Conservation (phyloP, 202 grass and related monocot species). For the Zoysia matrella region DNA sequence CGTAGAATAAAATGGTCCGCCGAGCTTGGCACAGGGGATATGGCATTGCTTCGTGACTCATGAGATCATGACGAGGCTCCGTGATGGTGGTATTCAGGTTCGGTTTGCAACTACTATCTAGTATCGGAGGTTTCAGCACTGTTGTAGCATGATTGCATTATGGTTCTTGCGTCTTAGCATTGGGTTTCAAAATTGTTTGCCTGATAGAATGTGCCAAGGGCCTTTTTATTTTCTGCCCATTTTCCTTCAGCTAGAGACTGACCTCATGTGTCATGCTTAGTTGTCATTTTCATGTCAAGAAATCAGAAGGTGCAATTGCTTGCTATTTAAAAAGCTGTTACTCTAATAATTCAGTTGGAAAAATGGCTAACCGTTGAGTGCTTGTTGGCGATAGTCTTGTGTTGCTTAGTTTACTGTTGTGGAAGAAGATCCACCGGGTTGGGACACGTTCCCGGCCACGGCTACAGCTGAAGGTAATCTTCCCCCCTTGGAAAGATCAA, state of each 20-base stretch:
- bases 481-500: too few species aligned
- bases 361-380: slow-evolving; percentile 24
- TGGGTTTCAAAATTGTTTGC: not conserved
- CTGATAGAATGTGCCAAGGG: not conserved
- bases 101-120: not conserved
- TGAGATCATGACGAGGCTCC: not conserved
- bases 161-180: not conserved
- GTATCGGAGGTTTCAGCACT: not conserved
- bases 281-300: not conserved
- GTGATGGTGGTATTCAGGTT: not conserved
- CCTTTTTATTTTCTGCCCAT: not conserved
- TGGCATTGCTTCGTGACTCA: not conserved
- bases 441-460: too few species aligned
- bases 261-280: not conserved
- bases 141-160: not conserved
- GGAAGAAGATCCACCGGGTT: too few species aligned
- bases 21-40: not conserved
- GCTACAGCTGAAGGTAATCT: too few species aligned
- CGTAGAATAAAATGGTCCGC: not conserved
- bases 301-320: not conserved
- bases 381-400: not conserved
- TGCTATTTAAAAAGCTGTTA: slow-evolving; percentile 2
- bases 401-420: not conserved
- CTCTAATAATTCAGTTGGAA: not conserved
- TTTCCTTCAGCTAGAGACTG: not conserved